Base-by-base conservation (phyloP, 768 basidiomycete species). In the Postia placenta region DNA sequence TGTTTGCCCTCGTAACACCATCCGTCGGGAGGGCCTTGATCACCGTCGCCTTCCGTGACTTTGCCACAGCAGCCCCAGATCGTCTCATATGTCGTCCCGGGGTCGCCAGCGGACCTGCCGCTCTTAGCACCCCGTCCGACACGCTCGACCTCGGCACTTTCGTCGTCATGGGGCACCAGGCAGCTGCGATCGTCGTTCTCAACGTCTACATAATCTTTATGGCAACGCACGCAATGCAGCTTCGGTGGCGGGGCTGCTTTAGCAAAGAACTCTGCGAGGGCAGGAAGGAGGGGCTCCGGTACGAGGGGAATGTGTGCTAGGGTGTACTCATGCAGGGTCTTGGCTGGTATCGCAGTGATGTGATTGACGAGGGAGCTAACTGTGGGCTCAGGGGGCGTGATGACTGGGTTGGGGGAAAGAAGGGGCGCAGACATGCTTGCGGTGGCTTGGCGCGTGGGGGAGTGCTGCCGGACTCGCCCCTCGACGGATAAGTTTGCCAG, bases 1-100 rank as follows among this genome's bases (percentile, higher is more conserved):
- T 91, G 87, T 63, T 74, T 78, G 3, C 87, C 87, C 62, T 90
- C 87, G 57, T 88, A 90, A 58, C 87, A 91, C 86, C 86, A 91
- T 1, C 87, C 88, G 60, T 88, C 85, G 1, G 87, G 88, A 1
- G 88, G 87, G 0, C 87, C 87, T 68, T 84, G 83, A 53, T 87
- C 83, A 1, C 88, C 87, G 54, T 84, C 80, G 0, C 87, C 87
- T 22, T 87, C 81, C 5, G 81, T 82, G 0, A 77, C 82, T 58
- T 75, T 71, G 6, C 78, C 83, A 63, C 87, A 91, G 66, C 88
- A 91, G 2, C 76, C 79, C 77, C 80, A 91, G 1, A 81, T 67
- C 0, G 87, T 78, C 62, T 78, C 75, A 50, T 74, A 72, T 22
- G 60, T 67, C 36, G 56, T 55, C 74, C 66, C 67, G 19, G 47